Evolutionary conservation across 345 rosid species (phyloP), one percentile per base, ranked within the genome.

Genomic region (Melaleuca alternifolia): DNA sequence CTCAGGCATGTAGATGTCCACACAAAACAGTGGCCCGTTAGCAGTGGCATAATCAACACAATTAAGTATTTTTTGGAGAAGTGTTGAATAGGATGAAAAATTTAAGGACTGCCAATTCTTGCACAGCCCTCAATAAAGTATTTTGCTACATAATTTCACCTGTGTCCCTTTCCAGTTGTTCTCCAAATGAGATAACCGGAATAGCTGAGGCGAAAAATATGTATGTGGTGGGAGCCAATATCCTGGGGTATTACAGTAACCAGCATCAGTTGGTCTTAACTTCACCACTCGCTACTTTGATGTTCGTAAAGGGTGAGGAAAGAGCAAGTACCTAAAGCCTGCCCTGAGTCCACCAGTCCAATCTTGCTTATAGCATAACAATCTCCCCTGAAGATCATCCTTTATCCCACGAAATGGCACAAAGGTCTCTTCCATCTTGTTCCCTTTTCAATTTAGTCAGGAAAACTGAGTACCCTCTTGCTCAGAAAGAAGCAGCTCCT

Each of bases 181-280:
- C 99, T 88, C 99, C 99, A 86, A 97, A 97, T 79, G 99, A 91
- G 65, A 97, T 94, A 84, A 95, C 99, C 10, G 99, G 99, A 87
- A 97, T 95, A 23, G 99, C 99, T 20, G 99, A 96, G 77, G 98
- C 98, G 88, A 97, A 97, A 90, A 97, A 97, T 89, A 97, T 97
- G 86, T 96, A 97, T 65, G 97, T 97, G 82, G 99, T 97, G 86
- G 99, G 99, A 50, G 98, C 98, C 84, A 97, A 93, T 89, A 97
- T 96, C 96, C 98, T 97, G 61, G 48, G 51, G 16, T 50, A 23
- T 12, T 83, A 56, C 53, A 71, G 77, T 37, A 81, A 54, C 44
- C 51, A 87, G 65, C 48, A 54, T 44, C 26, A 75, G 48, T 71
- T 37, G 12, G 81, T 71, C 48, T 71, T 21, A 20, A 71, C 48